These are phyloP conservation scores for Chenopodium album DNA, from an alignment of 148 eudicot species.

Conservation along the genomic window DNA sequence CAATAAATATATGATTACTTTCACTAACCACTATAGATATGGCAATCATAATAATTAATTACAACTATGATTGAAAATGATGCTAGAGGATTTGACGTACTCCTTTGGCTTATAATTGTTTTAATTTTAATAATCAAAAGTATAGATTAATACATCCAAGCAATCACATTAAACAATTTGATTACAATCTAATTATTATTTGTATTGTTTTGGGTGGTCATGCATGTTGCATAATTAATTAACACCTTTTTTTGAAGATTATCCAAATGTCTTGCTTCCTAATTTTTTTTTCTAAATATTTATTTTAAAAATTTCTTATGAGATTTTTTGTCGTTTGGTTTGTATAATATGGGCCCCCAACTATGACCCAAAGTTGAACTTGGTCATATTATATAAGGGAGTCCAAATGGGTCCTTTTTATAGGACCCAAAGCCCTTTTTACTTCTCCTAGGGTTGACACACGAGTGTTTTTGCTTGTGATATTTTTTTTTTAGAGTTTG, in stretches of 20 bases:
- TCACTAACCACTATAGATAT: conserved; percentile 11
- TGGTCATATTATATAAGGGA: conserved; percentile 5
- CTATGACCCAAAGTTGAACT: conserved; percentile 12
- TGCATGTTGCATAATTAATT: conserved; percentile 6
- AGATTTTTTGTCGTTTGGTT: conserved; percentile 6
- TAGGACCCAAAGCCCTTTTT: conserved; percentile 20
- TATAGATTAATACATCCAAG: background rate
- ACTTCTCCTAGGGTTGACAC: conserved; percentile 6
- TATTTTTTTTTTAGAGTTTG: background rate
- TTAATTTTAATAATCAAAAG: background rate
- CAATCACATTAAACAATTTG: conserved; percentile 5
- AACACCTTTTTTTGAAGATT: background rate
- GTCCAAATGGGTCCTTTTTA: conserved; percentile 24
- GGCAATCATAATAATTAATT: conserved; percentile 7
- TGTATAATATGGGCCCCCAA: conserved; percentile 17
- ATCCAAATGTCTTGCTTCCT: background rate
- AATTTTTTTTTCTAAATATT: background rate
- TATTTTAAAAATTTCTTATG: background rate
- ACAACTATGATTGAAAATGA: conserved; percentile 18
- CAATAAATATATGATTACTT: background rate
- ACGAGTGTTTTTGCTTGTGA: background rate
- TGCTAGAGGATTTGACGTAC: conserved; percentile 15
- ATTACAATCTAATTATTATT: conserved; percentile 17
- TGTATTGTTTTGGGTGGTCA: background rate
- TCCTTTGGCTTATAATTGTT: background rate